These are phyloP conservation scores for Sicyos baderoa DNA, from an alignment of 306 rosid species.

Conservation along the genomic window DNA sequence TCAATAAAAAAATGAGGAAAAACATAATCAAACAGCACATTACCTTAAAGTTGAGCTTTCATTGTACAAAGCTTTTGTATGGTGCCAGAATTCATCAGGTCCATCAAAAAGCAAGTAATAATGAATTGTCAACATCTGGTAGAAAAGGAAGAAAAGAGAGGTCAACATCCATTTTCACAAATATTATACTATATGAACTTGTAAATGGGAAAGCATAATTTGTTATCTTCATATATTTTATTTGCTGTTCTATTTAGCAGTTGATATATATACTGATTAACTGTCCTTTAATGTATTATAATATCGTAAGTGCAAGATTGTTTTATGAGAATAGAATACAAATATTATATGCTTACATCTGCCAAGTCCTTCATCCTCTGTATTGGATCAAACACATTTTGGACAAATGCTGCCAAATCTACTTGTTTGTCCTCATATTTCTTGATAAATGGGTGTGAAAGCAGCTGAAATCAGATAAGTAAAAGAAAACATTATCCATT, in stretches of 20 bases:
- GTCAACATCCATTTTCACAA: too few species aligned
- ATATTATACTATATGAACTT: too few species aligned
- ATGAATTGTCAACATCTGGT: constrained; percentile 88
- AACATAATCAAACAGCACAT: neutral
- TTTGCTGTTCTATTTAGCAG: too few species aligned
- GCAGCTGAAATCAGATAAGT: constrained; percentile 55
- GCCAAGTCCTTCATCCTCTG: constrained; percentile 95
- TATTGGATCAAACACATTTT: constrained; percentile 79
- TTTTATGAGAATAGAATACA: neutral
- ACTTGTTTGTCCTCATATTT: constrained; percentile 45
- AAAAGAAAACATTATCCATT: constrained; percentile 23
- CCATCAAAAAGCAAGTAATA: constrained; percentile 85
- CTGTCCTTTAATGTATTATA: neutral
- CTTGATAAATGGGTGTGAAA: constrained; percentile 70
- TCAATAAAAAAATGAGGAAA: neutral
- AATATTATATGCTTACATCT: constrained; percentile 53
- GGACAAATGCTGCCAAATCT: constrained; percentile 72
- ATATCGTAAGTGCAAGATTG: neutral
- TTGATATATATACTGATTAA: neutral
- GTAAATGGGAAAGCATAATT: neutral
- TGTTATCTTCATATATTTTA: too few species aligned
- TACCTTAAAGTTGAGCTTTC: constrained; percentile 78
- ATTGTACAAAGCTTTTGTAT: constrained; percentile 47
- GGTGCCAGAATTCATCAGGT: constrained; percentile 76
- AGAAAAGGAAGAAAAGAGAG: too few species aligned